phyloP scores from a whole-genome alignment of 345 rosid genomes.

The Excoecaria cochinchinensis region DNA sequence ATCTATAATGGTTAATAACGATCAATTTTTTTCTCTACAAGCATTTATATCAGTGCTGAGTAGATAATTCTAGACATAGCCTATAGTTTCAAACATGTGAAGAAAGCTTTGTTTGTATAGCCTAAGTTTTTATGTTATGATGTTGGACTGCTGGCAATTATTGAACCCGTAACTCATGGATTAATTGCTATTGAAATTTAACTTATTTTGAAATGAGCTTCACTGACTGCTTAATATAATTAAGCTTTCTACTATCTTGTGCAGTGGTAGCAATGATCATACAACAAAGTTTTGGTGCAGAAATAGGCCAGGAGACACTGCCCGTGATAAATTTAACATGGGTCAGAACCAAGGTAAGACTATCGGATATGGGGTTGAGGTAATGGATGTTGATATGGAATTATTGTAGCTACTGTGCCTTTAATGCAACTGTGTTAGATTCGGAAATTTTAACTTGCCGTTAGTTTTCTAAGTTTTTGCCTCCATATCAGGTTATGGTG shows the following conservation, averaged over 20 bases:
- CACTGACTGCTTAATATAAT: constrained; percentile 13
- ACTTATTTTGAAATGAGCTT: constrained; percentile 4
- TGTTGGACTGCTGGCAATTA: not conserved
- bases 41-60: too few species aligned
- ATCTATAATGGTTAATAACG: not conserved
- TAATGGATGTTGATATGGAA: not conserved
- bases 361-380: not conserved
- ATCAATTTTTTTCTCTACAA: too few species aligned
- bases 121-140: not conserved
- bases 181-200: not conserved
- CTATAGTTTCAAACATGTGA: not conserved
- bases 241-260: constrained; percentile 29
- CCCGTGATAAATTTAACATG: constrained; percentile 71
- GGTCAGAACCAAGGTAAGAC: constrained; percentile 72
- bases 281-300: constrained; percentile 98
- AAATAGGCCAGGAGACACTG: constrained; percentile 92
- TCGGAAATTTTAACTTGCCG: not conserved
- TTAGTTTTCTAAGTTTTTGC: constrained; percentile 12
- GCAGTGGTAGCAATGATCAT: constrained; percentile 97
- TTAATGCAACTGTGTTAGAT: not conserved
- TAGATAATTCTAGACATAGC: not conserved
- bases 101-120: not conserved
- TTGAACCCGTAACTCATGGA: not conserved
- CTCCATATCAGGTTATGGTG: constrained; percentile 65
- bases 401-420: not conserved